phyloP scores from a whole-genome alignment of 495 filamentous ascomycete species.

The Penicillium mononematosum region DNA sequence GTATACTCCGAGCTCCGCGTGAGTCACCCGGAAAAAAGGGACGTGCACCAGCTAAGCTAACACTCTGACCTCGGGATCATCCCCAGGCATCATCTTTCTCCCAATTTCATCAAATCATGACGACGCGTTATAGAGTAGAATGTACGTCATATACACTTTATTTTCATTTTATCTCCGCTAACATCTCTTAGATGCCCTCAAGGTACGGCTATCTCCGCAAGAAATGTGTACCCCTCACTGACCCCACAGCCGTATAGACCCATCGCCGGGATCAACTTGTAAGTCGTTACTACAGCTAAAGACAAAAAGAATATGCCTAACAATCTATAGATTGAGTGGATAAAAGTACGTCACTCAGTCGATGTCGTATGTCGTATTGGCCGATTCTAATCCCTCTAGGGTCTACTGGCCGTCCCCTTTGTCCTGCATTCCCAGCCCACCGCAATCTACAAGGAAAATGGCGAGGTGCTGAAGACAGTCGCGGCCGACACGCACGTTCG shows the following conservation, averaged over 20 bases:
- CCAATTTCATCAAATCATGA: constrained; percentile 56
- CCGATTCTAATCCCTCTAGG: constrained; percentile 62
- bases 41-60: constrained; percentile 4
- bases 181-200: constrained; percentile 69
- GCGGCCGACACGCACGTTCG: constrained; percentile 67
- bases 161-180: constrained; percentile 3
- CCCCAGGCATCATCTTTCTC: neutral
- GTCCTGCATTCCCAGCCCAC: constrained; percentile 95
- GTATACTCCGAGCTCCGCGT: neutral
- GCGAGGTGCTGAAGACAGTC: constrained; percentile 47
- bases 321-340: constrained; percentile 60
- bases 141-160: constrained; percentile 50
- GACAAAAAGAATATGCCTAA: constrained; percentile 3
- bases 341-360: constrained; percentile 50
- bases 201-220: constrained; percentile 39
- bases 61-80: neutral
- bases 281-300: constrained; percentile 13
- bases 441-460: constrained; percentile 63
- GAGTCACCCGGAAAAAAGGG: constrained; percentile 1
- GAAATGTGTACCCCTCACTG: constrained; percentile 15
- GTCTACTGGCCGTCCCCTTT: constrained; percentile 91
- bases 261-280: constrained; percentile 88
- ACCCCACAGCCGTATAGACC: constrained; percentile 48
- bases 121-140: constrained; percentile 87
- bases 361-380: constrained; percentile 3